Evolutionary conservation across 352 stramenopile genomes (phyloP), one percentile per base, ranked within the genome.

Genomic region (Phytophthora parvispora): DNA sequence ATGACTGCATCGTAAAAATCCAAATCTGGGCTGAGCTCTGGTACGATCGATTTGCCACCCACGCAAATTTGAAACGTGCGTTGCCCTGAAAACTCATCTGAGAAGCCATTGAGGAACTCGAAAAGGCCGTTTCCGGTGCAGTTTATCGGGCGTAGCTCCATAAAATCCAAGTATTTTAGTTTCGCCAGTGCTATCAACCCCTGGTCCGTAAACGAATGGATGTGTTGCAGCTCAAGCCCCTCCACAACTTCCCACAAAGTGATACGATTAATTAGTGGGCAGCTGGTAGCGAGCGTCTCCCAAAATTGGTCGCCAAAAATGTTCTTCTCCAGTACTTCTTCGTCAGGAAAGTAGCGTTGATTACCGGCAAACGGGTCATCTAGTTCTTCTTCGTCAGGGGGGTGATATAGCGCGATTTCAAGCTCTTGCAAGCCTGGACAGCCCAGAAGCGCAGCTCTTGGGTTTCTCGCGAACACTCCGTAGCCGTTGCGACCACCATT

Each of bases 1-100:
- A 51, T 54, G 2, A 85, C 47, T 9, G 36, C 65, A 3, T 72
- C 47, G 47, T 85, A 85, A 24, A 85, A 84, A 31, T 68, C 13
- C 42, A 48, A 24, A 8, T 67, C 50, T 10, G 50, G 55, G 7
- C 60, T 43, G 36, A 32, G 57, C 34, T 60, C 45, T 6, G 45
- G 58, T 22, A 20, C 29, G 69, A 13, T 53, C 12, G 50, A 31
- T 22, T 8, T 38, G 47, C 34, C 62, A 45, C 29, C 75, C 50
- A 49, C 65, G 45, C n/a, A 83, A 49, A 86, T 81, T 22, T 83
- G 64, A 50, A 85, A 60, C 28, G 67, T 74, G 40, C 77, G 77
- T 43, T 85, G 72, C 1, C 72, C 68, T 9, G 47, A 36, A 34
- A 75, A 78, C 4, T 64, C 58, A 20, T 64, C 40, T 0, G 78